Base-by-base conservation (phyloP, 345 rosid species). In the Salix purpurea region DNA sequence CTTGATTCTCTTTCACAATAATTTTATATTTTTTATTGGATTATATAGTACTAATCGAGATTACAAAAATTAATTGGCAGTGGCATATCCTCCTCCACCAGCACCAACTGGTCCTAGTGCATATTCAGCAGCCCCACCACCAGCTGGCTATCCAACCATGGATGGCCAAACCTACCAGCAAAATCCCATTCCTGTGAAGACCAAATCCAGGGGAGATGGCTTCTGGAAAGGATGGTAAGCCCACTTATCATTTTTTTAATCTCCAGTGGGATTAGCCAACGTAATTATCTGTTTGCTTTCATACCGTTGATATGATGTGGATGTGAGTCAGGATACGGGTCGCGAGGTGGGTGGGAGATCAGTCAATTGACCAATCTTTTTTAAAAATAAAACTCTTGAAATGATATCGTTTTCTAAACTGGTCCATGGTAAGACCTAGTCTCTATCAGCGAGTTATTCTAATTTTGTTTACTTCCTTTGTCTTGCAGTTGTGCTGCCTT, bases 221-320 rank as follows among this genome's bases (percentile, higher is more conserved):
- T 91, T 91, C 82, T 91, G 89, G 89, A 88, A 91, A 64, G 94
- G 94, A 76, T 91, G 96, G 96, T 91, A 85, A 70, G 28, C 3
- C 54, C 18, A 19, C 40, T 72, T 13, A 7, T 62, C 32, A 42
- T 42, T 39, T 24, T 0, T 16, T 67, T 7, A 4, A 18, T 48
- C 42, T 24, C 39, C 46, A 0, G 16, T 14, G 44, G 23, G 23
- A 26, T 18, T 46, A 3, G 19, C 15, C 39, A 19, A 15, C 1
- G 5, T 42, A 15, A 26, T 2, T 7, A 32, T 23, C 0, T 9
- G 46, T 11, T 10, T 42, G 14, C 4, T 42, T 36, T 36, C 7
- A 36, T 36, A 36, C 37, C 37, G 7, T 36, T 26, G 26, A 26
- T 26, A 26, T 26, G 26, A 26, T 26, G 26, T 26, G 26, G 26